Conservation (phyloP, 1,139 yeast species). For the Starmera stellimalicola region DNA sequence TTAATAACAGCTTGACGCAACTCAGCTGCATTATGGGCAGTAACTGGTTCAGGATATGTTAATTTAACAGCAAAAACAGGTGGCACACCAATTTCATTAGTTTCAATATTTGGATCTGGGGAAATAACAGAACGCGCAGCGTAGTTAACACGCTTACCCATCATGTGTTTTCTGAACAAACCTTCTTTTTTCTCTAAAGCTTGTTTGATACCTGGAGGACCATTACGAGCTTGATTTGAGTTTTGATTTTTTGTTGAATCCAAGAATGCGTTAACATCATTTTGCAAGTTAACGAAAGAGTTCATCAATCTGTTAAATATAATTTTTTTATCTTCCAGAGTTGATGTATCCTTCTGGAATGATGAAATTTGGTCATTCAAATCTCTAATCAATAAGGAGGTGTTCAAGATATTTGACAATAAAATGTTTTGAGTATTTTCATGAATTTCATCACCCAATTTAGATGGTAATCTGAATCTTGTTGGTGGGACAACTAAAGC, state of each 20-base stretch:
- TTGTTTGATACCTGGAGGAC: constrained; percentile 95
- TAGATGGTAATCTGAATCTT: constrained; percentile 92
- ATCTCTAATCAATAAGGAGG: constrained; percentile 78
- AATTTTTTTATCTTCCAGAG: constrained; percentile 62
- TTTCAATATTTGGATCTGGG: constrained; percentile 96
- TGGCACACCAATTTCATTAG: constrained; percentile 97
- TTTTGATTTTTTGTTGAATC: constrained; percentile 87
- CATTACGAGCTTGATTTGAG: constrained; percentile 45
- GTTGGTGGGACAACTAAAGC: constrained; percentile 93
- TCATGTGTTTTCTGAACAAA: constrained; percentile 96
- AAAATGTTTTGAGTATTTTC: constrained; percentile 91
- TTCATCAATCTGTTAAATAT: constrained; percentile 89
- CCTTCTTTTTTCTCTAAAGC: constrained; percentile 98
- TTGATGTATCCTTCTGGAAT: constrained; percentile 51
- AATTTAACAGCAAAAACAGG: constrained; percentile 94
- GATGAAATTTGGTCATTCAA: constrained; percentile 69
- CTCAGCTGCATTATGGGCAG: constrained; percentile 85
- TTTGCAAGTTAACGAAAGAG: constrained; percentile 87
- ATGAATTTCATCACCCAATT: constrained; percentile 91
- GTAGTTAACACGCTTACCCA: constrained; percentile 99
- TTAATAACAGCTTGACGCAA: constrained; percentile 91
- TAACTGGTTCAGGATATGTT: constrained; percentile 98
- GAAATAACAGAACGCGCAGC: constrained; percentile 99
- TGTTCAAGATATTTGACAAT: constrained; percentile 67
- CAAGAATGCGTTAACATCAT: constrained; percentile 88